A percentile compares a stretch with the other conserved stretches of the same genome.
These are phyloP conservation scores for Malus hybrid DNA, from an alignment of 331 rosid species.

Conservation along the genomic window DNA sequence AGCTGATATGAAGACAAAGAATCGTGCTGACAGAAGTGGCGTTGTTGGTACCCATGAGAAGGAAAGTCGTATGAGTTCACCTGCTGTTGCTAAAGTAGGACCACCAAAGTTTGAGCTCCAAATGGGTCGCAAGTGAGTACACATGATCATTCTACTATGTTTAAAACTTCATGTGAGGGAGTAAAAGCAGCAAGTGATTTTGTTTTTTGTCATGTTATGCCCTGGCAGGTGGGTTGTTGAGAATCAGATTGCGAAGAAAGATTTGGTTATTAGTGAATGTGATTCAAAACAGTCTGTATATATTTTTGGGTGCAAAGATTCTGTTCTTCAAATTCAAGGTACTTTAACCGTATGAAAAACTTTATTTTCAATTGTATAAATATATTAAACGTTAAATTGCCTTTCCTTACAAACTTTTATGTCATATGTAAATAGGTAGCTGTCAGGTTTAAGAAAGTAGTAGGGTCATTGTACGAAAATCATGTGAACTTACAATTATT, in stretches of 20 bases:
- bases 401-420: background rate
- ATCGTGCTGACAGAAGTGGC: constrained; percentile 76
- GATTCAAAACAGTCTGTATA: constrained; percentile 92
- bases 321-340: constrained; percentile 92
- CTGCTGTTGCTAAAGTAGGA: constrained; percentile 58
- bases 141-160: background rate
- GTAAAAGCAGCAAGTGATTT: constrained; percentile 8
- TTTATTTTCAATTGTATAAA: background rate
- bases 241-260: constrained; percentile 84
- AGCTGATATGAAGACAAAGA: constrained; percentile 85
- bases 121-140: constrained; percentile 81
- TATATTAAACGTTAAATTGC: background rate
- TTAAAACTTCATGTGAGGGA: constrained; percentile 9
- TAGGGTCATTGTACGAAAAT: constrained; percentile 10
- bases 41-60: constrained; percentile 50
- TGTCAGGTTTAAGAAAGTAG: no score
- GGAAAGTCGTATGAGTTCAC: constrained; percentile 40
- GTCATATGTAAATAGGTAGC: no score
- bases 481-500: constrained; percentile 4
- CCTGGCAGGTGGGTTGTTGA: constrained; percentile 89
- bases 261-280: constrained; percentile 76
- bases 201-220: constrained; percentile 1
- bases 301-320: constrained; percentile 92
- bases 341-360: constrained; percentile 5
- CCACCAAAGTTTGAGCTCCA: constrained; percentile 95